phyloP scores from a whole-genome alignment of 23 red algal species.

The Cyanidiococcus yangmingshanensis region DNA sequence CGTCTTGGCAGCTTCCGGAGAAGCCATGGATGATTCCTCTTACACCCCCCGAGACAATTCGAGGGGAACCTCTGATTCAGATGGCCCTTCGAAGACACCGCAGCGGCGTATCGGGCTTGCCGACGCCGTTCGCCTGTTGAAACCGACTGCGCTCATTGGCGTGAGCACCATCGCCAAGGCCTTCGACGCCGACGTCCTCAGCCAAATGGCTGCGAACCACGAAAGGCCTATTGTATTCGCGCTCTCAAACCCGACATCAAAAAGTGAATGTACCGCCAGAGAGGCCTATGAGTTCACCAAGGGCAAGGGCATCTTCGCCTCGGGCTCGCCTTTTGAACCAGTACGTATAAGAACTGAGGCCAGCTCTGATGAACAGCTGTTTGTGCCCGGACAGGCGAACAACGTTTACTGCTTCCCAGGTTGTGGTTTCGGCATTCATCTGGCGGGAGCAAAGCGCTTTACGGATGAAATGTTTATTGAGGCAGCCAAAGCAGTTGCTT shows the following conservation, averaged over 20 bases:
- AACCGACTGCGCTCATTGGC: constrained; percentile 76
- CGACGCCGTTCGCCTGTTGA: constrained; percentile 43
- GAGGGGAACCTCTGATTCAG: background rate
- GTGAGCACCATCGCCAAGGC: constrained; percentile 59
- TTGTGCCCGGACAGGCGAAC: constrained; percentile 79
- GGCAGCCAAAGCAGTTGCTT: constrained; percentile 55
- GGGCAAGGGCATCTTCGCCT: constrained; percentile 63
- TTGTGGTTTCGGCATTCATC: constrained; percentile 49
- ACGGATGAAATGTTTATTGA: constrained; percentile 74
- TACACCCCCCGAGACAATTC: background rate
- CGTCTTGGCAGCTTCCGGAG: background rate
- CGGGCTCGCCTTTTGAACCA: constrained; percentile 75
- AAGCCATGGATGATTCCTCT: background rate
- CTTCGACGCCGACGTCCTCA: constrained; percentile 56
- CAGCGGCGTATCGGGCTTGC: constrained; percentile 18
- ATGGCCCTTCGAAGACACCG: background rate
- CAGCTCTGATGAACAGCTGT: constrained; percentile 19
- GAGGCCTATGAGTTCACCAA: constrained; percentile 58
- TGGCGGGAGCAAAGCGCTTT: constrained; percentile 40
- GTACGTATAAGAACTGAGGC: constrained; percentile 26
- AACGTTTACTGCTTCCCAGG: constrained; percentile 94
- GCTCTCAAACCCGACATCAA: constrained; percentile 77
- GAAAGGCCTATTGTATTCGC: constrained; percentile 72
- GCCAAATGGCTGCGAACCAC: constrained; percentile 41
- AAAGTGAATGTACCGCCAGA: constrained; percentile 89